Conservation (phyloP, 805 yeast species). For the Zygosaccharomyces bailii region DNA sequence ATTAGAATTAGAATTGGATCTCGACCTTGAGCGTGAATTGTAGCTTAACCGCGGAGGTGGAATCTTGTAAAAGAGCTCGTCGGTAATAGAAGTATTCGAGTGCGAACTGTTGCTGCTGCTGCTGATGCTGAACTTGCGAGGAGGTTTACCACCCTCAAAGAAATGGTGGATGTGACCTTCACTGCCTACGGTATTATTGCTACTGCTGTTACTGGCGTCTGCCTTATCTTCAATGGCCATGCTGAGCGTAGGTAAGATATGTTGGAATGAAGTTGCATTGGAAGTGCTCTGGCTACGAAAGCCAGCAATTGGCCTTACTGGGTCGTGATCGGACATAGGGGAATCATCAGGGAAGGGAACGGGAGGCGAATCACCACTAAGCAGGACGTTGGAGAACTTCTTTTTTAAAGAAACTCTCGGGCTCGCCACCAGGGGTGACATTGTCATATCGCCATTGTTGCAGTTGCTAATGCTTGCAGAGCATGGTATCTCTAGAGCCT, state of each 20-base stretch:
- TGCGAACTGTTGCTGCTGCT: constrained; percentile 20
- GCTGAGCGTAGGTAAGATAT: constrained; percentile 12
- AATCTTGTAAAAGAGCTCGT: constrained; percentile 16
- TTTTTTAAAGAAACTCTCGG: constrained; percentile 26
- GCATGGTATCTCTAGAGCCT: constrained; percentile 29
- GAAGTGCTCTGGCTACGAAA: constrained; percentile 13
- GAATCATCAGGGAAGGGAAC: constrained; percentile 12
- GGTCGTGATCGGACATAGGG: constrained; percentile 5
- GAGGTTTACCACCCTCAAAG: constrained; percentile 9
- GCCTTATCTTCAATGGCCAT: constrained; percentile 13
- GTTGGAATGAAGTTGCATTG: constrained; percentile 14
- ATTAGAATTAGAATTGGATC: constrained; percentile 15
- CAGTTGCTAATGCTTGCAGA: constrained; percentile 6
- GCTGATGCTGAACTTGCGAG: constrained; percentile 20
- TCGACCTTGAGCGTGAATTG: constrained; percentile 14
- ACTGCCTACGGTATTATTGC: constrained; percentile 7
- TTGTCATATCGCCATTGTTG: constrained; percentile 5
- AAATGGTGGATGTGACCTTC: constrained; percentile 3
- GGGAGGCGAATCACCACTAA: constrained; percentile 9
- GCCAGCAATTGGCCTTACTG: constrained; percentile 2
- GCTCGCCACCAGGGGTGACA: constrained; percentile 11
- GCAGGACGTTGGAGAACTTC: constrained; percentile 20
- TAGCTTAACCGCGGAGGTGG: constrained; percentile 13
- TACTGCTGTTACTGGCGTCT: constrained; percentile 8
- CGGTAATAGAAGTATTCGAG: constrained; percentile 14